Conservation (phyloP, 768 basidiomycete genomes). For the Mycena floridula region DNA sequence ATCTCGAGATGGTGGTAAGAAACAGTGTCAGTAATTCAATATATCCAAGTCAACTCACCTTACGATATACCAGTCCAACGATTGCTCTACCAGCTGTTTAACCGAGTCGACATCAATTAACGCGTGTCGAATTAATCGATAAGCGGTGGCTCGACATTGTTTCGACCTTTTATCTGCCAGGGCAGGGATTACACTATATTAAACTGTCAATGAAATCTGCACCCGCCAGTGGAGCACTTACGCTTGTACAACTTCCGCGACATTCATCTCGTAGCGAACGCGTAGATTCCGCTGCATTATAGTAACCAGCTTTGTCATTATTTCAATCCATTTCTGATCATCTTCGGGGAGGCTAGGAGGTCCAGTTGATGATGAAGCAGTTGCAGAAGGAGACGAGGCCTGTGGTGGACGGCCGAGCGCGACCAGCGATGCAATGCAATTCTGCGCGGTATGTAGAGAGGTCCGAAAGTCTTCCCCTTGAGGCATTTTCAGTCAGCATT, state of each 20-base stretch:
- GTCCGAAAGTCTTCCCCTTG: slow-evolving; percentile 66
- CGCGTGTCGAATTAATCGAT: slow-evolving; percentile 75
- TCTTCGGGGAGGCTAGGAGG: slow-evolving; percentile 33
- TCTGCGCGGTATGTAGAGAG: slow-evolving; percentile 57
- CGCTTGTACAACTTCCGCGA: slow-evolving; percentile 70
- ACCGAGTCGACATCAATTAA: slow-evolving; percentile 73
- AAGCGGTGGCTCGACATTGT: slow-evolving; percentile 74
- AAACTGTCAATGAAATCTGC: slow-evolving; percentile 6
- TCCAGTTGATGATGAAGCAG: slow-evolving; percentile 29
- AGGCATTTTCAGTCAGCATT: not conserved
- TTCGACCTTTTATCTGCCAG: slow-evolving; percentile 72
- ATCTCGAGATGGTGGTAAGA: slow-evolving; percentile 39
- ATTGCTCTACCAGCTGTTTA: slow-evolving; percentile 50
- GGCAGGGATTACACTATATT: slow-evolving; percentile 68
- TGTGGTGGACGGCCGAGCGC: slow-evolving; percentile 35
- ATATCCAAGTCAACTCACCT: slow-evolving; percentile 57
- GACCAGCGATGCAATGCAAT: slow-evolving; percentile 50
- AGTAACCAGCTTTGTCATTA: slow-evolving; percentile 58
- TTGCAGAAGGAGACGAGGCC: slow-evolving; percentile 22
- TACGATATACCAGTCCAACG: slow-evolving; percentile 87
- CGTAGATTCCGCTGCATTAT: slow-evolving; percentile 66
- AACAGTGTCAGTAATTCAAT: slow-evolving; percentile 8
- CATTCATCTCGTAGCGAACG: slow-evolving; percentile 69
- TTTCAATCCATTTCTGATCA: slow-evolving; percentile 52
- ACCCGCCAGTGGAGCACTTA: slow-evolving; percentile 31